Evolutionary conservation across 768 basidiomycete genomes (phyloP), one percentile per base, ranked within the genome.

Genomic region (Butyriboletus loyo): DNA sequence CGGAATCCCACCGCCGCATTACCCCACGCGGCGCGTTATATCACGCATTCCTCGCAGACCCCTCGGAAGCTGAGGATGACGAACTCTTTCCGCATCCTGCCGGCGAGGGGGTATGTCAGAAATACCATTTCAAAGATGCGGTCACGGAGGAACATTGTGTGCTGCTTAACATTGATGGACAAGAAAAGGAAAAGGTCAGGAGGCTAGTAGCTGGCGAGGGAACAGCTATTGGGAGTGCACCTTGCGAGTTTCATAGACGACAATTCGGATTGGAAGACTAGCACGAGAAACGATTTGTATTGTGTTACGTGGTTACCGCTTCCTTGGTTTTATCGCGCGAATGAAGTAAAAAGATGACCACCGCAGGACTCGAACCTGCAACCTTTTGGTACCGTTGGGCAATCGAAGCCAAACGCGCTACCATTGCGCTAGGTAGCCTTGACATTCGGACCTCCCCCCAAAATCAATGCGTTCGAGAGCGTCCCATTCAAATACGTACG

Each of bases 341-440:
- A 17, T 6, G 5, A 35, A 10, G 35, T n/a, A 38, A 50, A 52
- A 52, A 31, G 4, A 68, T 87, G 87, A 88, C 83, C 84, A 86
- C 86, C 84, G 86, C 88, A 89, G 88, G 88, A 87, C 86, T 90
- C 87, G 88, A 90, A 90, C 89, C 88, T 90, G 87, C 88, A 90
- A 85, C 88, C 89, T 89, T 86, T 88, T 89, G 88, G 87, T 90
- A 58, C 75, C 82, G 71, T 74, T 72, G 58, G 76, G 83, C 84
- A 62, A 81, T 87, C 86, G 87, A 89, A 89, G 87, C 87, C 87
- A 89, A 87, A 89, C 86, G 87, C 87, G 87, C 87, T 89, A 88
- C 87, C 87, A 89, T 89, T 89, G 87, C 85, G 87, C 87, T 75
- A 89, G 85, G 85, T 82, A 84, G 81, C 82, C 27, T 19, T 53